Conservation (phyloP, 176 grass and related monocot genomes). For the Puccinellia tenuiflora region DNA sequence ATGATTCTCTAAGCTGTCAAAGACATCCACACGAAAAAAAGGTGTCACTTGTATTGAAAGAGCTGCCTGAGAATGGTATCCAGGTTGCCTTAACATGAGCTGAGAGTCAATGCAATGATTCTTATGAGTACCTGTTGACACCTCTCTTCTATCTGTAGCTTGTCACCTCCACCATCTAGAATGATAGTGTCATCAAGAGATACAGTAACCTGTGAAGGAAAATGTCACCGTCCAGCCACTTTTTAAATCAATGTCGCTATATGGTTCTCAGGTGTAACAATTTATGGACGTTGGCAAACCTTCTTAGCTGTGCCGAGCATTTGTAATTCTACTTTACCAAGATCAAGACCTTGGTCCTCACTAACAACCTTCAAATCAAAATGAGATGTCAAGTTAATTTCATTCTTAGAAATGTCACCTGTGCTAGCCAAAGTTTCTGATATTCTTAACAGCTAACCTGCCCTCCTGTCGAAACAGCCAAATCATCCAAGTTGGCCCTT, state of each 20-base stretch:
- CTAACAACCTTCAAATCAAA: constrained; percentile 65
- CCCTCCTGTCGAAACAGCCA: constrained; percentile 81
- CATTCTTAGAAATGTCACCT: background rate
- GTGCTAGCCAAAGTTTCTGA: constrained; percentile 9
- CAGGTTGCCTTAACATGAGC: background rate
- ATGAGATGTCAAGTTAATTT: constrained; percentile 30
- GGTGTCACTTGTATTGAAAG: constrained; percentile 1
- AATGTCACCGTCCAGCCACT: constrained; percentile 10
- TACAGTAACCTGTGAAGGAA: constrained; percentile 60
- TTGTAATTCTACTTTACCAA: constrained; percentile 65
- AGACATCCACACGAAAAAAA: background rate
- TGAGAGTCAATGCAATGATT: background rate
- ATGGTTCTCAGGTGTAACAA: constrained; percentile 6
- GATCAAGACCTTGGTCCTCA: constrained; percentile 69
- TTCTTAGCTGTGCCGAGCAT: constrained; percentile 96
- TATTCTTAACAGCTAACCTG: constrained; percentile 48
- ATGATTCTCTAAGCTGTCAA: constrained; percentile 78
- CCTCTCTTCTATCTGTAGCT: constrained; percentile 66
- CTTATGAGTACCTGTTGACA: constrained; percentile 61
- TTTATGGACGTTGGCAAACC: constrained; percentile 40
- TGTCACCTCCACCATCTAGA: constrained; percentile 84
- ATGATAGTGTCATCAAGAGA: constrained; percentile 86
- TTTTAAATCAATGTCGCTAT: constrained; percentile 1
- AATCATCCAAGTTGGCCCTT: constrained; percentile 82
- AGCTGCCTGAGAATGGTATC: constrained; percentile 6